Conservation (phyloP, 768 basidiomycete genomes). For the Termitomyces eurrhizus region DNA sequence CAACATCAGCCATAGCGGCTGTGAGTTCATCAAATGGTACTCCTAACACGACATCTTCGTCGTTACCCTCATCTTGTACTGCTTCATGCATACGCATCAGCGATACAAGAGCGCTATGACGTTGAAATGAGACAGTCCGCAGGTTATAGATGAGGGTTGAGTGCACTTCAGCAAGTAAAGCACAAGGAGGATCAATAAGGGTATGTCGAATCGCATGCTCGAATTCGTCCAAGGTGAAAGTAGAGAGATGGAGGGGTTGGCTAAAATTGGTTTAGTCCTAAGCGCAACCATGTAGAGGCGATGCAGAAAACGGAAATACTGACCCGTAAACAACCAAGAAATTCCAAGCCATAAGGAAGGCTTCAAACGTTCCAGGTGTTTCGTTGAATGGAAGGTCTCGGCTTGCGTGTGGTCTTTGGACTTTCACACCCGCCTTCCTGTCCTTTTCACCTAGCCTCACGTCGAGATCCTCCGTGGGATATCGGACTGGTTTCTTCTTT, state of each 20-base stretch:
- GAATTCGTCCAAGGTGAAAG: slow-evolving; percentile 91
- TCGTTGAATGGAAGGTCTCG: slow-evolving; percentile 68
- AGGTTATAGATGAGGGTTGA: slow-evolving; percentile 85
- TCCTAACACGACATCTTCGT: slow-evolving; percentile 42
- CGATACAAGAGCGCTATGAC: slow-evolving; percentile 73
- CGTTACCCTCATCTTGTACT: slow-evolving; percentile 34
- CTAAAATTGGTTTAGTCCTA: slow-evolving; percentile 36
- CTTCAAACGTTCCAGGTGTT: slow-evolving; percentile 64
- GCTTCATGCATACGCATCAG: slow-evolving; percentile 46
- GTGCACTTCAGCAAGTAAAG: slow-evolving; percentile 84
- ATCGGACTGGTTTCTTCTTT: slow-evolving; percentile 87
- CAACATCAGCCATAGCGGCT: slow-evolving; percentile 70
- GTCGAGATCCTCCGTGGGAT: slow-evolving; percentile 91
- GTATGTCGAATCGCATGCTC: slow-evolving; percentile 84
- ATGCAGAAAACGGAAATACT: slow-evolving; percentile 19
- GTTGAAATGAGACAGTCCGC: slow-evolving; percentile 73
- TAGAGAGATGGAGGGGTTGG: slow-evolving; percentile 81
- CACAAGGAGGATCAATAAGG: slow-evolving; percentile 61
- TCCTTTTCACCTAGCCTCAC: slow-evolving; percentile 78
- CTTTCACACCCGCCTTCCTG: slow-evolving; percentile 70
- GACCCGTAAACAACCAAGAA: slow-evolving; percentile 94
- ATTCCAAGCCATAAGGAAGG: slow-evolving; percentile 90
- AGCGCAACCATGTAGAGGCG: slow-evolving; percentile 2
- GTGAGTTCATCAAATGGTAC: slow-evolving; percentile 61
- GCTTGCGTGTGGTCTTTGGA: slow-evolving; percentile 65